Conservation (phyloP, 2,329 filamentous ascomycete genomes). For the Fulvia fulva region DNA sequence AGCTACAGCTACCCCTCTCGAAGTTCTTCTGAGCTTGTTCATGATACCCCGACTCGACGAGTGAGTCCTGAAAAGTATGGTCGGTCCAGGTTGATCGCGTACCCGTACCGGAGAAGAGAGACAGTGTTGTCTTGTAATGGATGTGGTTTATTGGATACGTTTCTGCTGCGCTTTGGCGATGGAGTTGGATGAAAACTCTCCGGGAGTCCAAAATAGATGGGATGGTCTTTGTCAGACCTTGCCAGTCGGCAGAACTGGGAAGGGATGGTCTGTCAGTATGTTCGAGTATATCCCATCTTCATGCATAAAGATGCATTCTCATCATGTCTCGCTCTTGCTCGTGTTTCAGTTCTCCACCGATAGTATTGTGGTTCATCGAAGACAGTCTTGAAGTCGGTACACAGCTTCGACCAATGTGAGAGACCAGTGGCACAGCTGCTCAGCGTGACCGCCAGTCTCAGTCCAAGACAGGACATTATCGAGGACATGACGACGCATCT, state of each 20-base stretch:
- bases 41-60: slow-evolving; percentile 2
- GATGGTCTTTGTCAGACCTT: background rate
- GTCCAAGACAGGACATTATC: background rate
- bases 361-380: too few species aligned
- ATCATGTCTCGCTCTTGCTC: background rate
- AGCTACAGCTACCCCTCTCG: background rate
- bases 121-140: background rate
- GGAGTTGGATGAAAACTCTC: background rate
- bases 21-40: background rate
- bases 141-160: background rate
- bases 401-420: background rate
- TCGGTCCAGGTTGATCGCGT: background rate
- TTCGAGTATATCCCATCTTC: background rate
- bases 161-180: slow-evolving; percentile 5
- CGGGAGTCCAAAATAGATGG: background rate
- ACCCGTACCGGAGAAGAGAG: background rate
- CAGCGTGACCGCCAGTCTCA: background rate
- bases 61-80: background rate
- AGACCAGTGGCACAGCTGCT: background rate
- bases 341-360: background rate
- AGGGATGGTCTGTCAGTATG: background rate
- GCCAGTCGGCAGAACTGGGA: background rate
- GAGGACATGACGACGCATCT: background rate
- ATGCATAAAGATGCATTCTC: background rate
- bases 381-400: background rate